phyloP scores from a whole-genome alignment of 2,329 filamentous ascomycete genomes.

The Chaetomiaceae sp. region DNA sequence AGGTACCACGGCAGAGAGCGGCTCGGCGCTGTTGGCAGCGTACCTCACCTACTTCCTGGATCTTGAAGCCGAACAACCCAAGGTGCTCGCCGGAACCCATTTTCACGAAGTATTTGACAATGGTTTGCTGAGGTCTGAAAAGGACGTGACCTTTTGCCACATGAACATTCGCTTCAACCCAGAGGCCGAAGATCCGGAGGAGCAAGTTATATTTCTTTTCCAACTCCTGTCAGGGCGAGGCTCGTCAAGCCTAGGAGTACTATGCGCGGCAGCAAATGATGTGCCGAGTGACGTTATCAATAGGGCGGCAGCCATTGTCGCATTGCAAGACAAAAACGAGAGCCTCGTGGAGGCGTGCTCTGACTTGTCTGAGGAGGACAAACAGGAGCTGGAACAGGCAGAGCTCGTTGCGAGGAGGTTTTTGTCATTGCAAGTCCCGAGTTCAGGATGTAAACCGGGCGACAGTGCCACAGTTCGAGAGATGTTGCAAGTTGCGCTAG shows the following conservation, averaged over 20 bases:
- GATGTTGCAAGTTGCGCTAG: slow-evolving; percentile 14
- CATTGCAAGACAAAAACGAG: slow-evolving; percentile 65
- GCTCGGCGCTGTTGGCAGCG: slow-evolving; percentile 54
- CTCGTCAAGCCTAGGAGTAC: slow-evolving; percentile 76
- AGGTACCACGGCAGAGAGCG: slow-evolving; percentile 55
- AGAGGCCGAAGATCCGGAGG: slow-evolving; percentile 46
- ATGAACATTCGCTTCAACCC: slow-evolving; percentile 66
- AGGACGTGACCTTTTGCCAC: slow-evolving; percentile 57
- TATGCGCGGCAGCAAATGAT: slow-evolving; percentile 83
- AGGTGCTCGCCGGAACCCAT: slow-evolving; percentile 59
- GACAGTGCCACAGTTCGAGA: slow-evolving; percentile 3
- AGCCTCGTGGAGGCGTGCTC: slow-evolving; percentile 72
- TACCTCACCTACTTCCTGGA: slow-evolving; percentile 53
- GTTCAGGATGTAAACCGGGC: neutral
- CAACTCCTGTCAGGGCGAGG: slow-evolving; percentile 64
- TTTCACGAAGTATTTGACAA: slow-evolving; percentile 70
- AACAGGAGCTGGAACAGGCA: slow-evolving; percentile 62
- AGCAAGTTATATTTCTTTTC: slow-evolving; percentile 72
- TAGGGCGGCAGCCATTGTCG: slow-evolving; percentile 69
- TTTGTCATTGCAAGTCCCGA: slow-evolving; percentile 37
- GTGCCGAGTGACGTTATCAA: slow-evolving; percentile 67
- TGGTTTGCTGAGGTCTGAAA: slow-evolving; percentile 48
- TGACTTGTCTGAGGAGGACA: slow-evolving; percentile 59
- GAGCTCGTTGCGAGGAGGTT: slow-evolving; percentile 58
- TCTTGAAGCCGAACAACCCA: slow-evolving; percentile 45